These are phyloP conservation scores for Leccinum ochraceum DNA, from an alignment of 768 basidiomycete genomes.

Conservation along the genomic window DNA sequence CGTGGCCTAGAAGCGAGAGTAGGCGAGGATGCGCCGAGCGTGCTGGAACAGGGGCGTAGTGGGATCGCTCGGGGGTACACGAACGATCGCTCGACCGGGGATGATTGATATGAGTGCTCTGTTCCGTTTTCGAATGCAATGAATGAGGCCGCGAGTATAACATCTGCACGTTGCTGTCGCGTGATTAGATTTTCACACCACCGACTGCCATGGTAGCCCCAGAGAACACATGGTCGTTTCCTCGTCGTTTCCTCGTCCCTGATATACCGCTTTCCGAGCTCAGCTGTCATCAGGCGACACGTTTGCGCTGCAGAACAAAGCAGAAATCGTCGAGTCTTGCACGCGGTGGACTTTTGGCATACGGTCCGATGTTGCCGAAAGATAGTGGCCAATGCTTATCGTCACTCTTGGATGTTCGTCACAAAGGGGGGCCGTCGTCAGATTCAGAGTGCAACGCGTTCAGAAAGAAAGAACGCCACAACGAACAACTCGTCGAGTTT, in stretches of 20 bases:
- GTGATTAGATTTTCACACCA: neutral
- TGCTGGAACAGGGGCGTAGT: slow-evolving; percentile 85
- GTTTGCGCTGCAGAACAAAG: neutral
- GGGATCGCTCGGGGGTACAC: slow-evolving; percentile 89
- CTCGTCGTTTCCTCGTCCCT: neutral
- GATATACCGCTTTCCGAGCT: neutral
- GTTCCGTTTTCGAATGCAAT: no score
- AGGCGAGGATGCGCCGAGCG: slow-evolving; percentile 76
- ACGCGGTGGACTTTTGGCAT: neutral
- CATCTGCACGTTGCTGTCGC: neutral
- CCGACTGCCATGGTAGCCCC: neutral
- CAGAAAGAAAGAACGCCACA: neutral
- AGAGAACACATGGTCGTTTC: neutral
- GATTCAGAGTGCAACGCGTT: neutral
- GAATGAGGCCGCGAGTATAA: neutral
- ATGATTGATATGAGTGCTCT: neutral
- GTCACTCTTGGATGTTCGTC: neutral
- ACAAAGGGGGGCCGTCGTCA: neutral
- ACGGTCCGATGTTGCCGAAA: neutral
- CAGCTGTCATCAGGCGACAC: neutral
- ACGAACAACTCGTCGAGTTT: neutral
- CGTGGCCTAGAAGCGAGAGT: slow-evolving; percentile 77
- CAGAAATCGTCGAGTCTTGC: no score
- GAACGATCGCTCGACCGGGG: slow-evolving; percentile 39
- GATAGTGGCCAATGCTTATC: neutral